phyloP scores from a whole-genome alignment of 1,139 yeast genomes.

The Nakaseomyces uthaithaninus region DNA sequence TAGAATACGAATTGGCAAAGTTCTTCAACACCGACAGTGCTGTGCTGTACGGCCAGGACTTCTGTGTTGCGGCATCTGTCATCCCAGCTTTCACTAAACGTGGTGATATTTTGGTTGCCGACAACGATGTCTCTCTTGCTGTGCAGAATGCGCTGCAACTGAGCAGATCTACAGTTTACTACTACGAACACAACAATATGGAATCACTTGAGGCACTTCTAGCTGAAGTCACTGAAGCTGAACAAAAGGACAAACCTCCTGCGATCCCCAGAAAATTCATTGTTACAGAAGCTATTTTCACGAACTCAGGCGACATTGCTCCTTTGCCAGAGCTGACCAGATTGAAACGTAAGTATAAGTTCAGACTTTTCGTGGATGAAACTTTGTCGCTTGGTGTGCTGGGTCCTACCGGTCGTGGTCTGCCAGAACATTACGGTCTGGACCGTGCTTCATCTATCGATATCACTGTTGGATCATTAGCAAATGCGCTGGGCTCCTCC shows the following conservation, averaged over 20 bases:
- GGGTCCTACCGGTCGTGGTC: conserved; percentile 81
- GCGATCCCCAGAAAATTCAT: conserved; percentile 73
- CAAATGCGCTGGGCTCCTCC: conserved; percentile 73
- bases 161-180: conserved; percentile 75
- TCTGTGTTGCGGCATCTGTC: conserved; percentile 89
- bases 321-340: conserved; percentile 61
- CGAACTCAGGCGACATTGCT: conserved; percentile 74
- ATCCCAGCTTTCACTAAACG: conserved; percentile 91
- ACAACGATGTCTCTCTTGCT: conserved; percentile 66
- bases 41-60: conserved; percentile 89
- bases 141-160: conserved; percentile 83
- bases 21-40: conserved; percentile 73
- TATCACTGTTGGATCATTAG: conserved; percentile 81
- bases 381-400: conserved; percentile 76
- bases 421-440: conserved; percentile 57
- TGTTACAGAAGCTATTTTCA: conserved; percentile 83
- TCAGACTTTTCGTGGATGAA: conserved; percentile 81
- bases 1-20: conserved; percentile 66
- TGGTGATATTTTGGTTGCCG: conserved; percentile 89
- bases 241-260: conserved; percentile 57
- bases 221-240: conserved; percentile 51
- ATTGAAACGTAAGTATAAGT: conserved; percentile 73
- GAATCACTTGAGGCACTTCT: conserved; percentile 69
- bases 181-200: conserved; percentile 84
- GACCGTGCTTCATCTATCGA: conserved; percentile 58